Evolutionary conservation across 2,329 filamentous ascomycete genomes (phyloP).

Genomic region (Pyricularia pennisetigena): DNA sequence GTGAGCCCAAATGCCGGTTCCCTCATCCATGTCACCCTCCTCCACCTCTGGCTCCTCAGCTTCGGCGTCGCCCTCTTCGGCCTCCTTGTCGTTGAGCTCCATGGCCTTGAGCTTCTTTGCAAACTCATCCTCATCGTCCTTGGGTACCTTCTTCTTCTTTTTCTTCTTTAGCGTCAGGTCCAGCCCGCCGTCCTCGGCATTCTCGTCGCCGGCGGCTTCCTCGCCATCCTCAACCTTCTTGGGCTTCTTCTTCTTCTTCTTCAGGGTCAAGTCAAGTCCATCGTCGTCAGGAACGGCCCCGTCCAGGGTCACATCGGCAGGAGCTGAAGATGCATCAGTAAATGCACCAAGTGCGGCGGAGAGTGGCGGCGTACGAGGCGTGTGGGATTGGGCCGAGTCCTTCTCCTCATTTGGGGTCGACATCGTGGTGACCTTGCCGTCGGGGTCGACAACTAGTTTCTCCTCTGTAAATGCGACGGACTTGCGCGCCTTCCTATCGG

Average conservation of each 20-base stretch:
- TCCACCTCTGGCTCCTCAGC: conserved; percentile 26
- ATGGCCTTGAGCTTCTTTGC: conserved; percentile 52
- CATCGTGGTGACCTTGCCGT: conserved; percentile 74
- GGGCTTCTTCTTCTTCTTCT: conserved; percentile 67
- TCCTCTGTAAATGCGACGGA: conserved; percentile 81
- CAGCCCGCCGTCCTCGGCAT: conserved; percentile 46
- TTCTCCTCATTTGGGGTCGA: conserved; percentile 64
- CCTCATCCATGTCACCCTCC: conserved; percentile 72
- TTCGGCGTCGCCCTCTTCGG: conserved; percentile 31
- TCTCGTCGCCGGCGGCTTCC: conserved; percentile 38
- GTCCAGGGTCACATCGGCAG: conserved; percentile 21
- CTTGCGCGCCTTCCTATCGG: too few species aligned
- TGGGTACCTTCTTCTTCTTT: conserved; percentile 57
- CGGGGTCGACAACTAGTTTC: conserved; percentile 76
- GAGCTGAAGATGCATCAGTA: conserved; percentile 34
- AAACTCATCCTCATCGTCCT: conserved; percentile 43
- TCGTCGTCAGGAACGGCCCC: conserved; percentile 24
- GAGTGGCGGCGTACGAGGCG: conserved; percentile 54
- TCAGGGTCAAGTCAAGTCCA: conserved; percentile 57
- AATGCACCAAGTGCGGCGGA: conserved; percentile 44
- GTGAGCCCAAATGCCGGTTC: conserved; percentile 86
- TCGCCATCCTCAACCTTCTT: conserved; percentile 44
- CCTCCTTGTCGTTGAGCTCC: conserved; percentile 54
- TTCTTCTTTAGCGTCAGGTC: conserved; percentile 60
- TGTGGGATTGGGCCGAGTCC: conserved; percentile 73